Percentiles rank a stretch among this genome's conserved stretches.
phyloP scores from a whole-genome alignment of 164 flowering plant genomes.

The Nymphaea thermarum region DNA sequence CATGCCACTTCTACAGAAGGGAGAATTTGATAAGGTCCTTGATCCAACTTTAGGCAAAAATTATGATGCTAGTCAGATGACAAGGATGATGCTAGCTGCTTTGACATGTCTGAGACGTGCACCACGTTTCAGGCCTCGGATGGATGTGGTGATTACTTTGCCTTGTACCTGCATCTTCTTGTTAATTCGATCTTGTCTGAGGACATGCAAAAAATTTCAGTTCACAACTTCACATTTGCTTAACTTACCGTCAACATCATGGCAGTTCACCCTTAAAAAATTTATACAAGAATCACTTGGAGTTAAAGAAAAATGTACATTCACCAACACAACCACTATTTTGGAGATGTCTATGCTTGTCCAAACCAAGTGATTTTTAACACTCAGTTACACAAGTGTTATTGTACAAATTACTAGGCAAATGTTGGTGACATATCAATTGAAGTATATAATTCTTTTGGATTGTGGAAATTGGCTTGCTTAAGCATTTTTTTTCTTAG shows the following conservation, averaged over 20 bases:
- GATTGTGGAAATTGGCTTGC: too few species aligned
- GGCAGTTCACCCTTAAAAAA: too few species aligned
- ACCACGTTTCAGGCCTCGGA: slow-evolving; percentile 69
- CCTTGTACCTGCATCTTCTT: slow-evolving; percentile 4
- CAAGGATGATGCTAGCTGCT: slow-evolving; percentile 74
- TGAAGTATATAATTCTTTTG: too few species aligned
- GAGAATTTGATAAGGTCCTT: slow-evolving; percentile 41
- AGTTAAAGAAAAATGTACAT: neutral
- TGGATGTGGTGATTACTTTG: slow-evolving; percentile 42
- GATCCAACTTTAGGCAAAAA: slow-evolving; percentile 50
- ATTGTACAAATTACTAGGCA: too few species aligned
- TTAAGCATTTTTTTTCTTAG: too few species aligned
- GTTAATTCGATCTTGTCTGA: neutral
- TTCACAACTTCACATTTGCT: too few species aligned
- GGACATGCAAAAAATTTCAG: too few species aligned
- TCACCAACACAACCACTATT: neutral
- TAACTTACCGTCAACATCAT: too few species aligned
- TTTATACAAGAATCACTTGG: neutral
- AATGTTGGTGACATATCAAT: too few species aligned
- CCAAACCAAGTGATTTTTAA: neutral
- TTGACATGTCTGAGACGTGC: slow-evolving; percentile 61
- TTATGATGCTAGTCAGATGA: slow-evolving; percentile 52
- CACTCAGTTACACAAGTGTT: neutral
- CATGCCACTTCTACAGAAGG: slow-evolving; percentile 49
- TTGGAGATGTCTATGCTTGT: neutral